These are phyloP conservation scores for Diutina rugosa DNA, from an alignment of 1,139 yeast species.

Conservation along the genomic window DNA sequence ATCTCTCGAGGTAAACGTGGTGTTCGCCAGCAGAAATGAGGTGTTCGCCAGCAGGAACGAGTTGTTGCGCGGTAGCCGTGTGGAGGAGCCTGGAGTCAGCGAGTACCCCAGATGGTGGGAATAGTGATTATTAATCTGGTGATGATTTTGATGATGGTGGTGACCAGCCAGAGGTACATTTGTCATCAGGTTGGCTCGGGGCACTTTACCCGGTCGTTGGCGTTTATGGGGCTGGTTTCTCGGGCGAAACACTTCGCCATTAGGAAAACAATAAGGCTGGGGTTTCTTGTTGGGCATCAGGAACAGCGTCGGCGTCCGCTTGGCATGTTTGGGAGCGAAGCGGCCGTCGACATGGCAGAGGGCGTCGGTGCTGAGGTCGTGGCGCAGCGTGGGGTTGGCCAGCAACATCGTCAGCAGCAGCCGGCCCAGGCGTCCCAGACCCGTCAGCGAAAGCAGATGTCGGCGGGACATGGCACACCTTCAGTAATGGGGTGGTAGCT, in stretches of 20 bases:
- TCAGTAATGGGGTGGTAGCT: no score
- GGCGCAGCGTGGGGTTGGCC: neutral
- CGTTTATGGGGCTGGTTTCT: slow-evolving; percentile 25
- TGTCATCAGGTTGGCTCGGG: slow-evolving; percentile 2
- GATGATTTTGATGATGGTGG: no score
- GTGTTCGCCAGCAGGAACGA: neutral
- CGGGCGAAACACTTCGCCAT: slow-evolving; percentile 43
- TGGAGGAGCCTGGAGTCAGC: neutral
- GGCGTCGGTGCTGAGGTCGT: neutral
- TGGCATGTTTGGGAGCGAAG: neutral
- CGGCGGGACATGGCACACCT: neutral
- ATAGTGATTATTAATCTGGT: neutral
- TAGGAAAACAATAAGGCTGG: slow-evolving; percentile 29
- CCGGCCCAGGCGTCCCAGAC: neutral
- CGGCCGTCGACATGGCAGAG: neutral
- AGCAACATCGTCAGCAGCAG: neutral
- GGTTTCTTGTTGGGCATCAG: neutral
- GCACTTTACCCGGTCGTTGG: slow-evolving; percentile 21
- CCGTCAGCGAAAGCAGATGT: neutral
- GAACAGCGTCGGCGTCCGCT: neutral
- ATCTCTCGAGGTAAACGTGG: neutral
- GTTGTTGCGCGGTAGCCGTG: neutral
- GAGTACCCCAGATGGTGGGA: neutral
- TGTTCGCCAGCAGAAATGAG: neutral
- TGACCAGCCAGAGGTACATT: neutral